These are phyloP conservation scores for Neurospora crassa DNA, from an alignment of 2,329 filamentous ascomycete species.

Conservation along the genomic window DNA sequence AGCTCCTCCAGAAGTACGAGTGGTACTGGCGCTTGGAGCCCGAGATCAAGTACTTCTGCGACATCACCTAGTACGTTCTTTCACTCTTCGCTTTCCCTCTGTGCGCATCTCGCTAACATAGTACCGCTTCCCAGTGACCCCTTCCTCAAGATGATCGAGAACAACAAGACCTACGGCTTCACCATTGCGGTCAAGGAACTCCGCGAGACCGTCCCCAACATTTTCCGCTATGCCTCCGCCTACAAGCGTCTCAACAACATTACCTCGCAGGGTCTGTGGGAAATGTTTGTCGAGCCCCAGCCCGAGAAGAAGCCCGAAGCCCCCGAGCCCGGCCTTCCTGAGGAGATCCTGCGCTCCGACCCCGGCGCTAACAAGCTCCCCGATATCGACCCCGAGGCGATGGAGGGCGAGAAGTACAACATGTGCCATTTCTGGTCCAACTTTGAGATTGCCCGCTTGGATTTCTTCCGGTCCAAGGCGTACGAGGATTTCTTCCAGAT, in stretches of 20 bases:
- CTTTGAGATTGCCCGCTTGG: constrained; percentile 90
- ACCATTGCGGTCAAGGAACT: constrained; percentile 98
- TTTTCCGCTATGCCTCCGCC: constrained; percentile 96
- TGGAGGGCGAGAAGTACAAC: constrained; percentile 98
- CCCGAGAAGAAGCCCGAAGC: constrained; percentile 48
- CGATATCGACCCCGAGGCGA: constrained; percentile 79
- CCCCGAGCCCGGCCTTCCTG: constrained; percentile 57
- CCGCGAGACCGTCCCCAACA: constrained; percentile 94
- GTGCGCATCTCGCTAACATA: constrained; percentile 13
- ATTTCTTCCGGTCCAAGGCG: constrained; percentile 94
- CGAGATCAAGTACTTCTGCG: constrained; percentile 99
- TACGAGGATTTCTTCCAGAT: constrained; percentile 98
- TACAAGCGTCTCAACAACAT: constrained; percentile 92
- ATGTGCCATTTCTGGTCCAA: constrained; percentile 99
- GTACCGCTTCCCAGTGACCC: constrained; percentile 55
- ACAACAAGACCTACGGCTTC: constrained; percentile 97
- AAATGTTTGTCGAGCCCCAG: constrained; percentile 92
- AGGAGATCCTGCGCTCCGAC: constrained; percentile 72
- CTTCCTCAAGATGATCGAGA: constrained; percentile 86
- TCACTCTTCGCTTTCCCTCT: background rate
- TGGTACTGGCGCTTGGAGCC: constrained; percentile 99
- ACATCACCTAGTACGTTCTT: constrained; percentile 81
- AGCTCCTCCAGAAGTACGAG: constrained; percentile 89
- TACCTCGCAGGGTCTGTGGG: constrained; percentile 87
- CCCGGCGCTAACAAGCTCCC: constrained; percentile 61